Percentiles rank a stretch among this genome's conserved stretches.
Evolutionary conservation across 495 filamentous ascomycete species (phyloP).

Genomic region (Pseudotulostoma volvatum): DNA sequence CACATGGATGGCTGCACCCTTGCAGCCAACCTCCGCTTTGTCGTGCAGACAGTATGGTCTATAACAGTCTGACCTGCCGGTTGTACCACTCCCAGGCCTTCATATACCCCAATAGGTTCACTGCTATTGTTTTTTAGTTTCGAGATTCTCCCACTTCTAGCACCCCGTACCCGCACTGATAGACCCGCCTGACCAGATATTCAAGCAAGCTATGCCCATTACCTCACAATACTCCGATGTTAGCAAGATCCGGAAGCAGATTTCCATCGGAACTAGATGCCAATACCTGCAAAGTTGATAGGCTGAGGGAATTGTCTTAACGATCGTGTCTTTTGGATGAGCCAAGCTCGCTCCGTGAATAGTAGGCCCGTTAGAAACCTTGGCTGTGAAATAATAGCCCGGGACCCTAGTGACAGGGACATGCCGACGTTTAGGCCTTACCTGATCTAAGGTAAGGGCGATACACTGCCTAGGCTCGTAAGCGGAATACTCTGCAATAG

Average conservation of each 20-base stretch:
- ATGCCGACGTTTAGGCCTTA: too few relatives aligned
- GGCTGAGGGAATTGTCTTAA: background rate
- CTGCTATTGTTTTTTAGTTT: background rate
- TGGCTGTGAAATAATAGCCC: too few relatives aligned
- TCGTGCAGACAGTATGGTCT: background rate
- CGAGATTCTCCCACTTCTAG: constrained; percentile 1
- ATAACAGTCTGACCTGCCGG: background rate
- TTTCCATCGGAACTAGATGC: too few relatives aligned
- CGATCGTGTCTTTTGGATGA: background rate
- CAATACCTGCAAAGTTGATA: background rate
- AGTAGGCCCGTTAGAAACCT: background rate
- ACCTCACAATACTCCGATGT: too few relatives aligned
- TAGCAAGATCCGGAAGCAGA: too few relatives aligned
- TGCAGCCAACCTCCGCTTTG: background rate
- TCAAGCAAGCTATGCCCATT: background rate
- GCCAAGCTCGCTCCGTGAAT: background rate
- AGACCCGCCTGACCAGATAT: constrained; percentile 1
- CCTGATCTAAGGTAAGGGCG: too few relatives aligned
- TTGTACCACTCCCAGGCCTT: constrained; percentile 1
- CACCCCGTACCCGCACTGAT: constrained; percentile 3
- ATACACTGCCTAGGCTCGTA: too few relatives aligned
- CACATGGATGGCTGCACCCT: constrained; percentile 2
- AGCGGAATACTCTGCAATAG: too few relatives aligned
- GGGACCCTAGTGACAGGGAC: too few relatives aligned
- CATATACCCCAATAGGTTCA: constrained; percentile 3